Conservation (phyloP, 2,329 filamentous ascomycete genomes). For the Pestalotiopsis sp. region DNA sequence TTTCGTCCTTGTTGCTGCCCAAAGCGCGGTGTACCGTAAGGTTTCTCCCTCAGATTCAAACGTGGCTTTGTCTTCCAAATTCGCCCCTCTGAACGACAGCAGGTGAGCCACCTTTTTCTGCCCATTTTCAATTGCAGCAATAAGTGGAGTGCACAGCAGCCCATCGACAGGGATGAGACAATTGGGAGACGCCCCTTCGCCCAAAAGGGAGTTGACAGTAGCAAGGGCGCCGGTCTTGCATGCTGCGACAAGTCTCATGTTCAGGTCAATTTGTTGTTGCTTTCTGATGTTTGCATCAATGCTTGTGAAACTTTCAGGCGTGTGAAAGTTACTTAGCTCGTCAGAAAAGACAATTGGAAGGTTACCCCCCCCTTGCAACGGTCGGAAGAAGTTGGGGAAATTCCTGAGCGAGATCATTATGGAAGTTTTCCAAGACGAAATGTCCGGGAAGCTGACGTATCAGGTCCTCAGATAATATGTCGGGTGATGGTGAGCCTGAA, state of each 20-base stretch:
- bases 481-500: neutral
- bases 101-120: neutral
- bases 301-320: neutral
- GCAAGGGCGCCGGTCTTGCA: neutral
- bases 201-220: neutral
- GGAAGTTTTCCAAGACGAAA: slow-evolving; percentile 1
- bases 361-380: neutral
- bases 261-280: slow-evolving; percentile 4
- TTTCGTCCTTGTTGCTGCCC: slow-evolving; percentile 8
- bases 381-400: slow-evolving; percentile 4
- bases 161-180: neutral
- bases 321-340: neutral
- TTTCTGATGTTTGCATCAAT: neutral
- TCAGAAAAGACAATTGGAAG: slow-evolving; percentile 4
- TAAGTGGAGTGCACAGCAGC: neutral
- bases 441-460: neutral
- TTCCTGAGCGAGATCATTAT: slow-evolving; percentile 7
- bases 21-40: slow-evolving; percentile 8
- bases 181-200: neutral
- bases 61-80: neutral
- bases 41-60: neutral
- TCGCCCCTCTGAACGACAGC: neutral
- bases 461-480: neutral
- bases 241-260: slow-evolving; percentile 7
- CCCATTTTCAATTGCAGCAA: neutral